A percentile compares a stretch with the other conserved stretches of the same genome.
These are phyloP conservation scores for Fusarium chuoi DNA, from an alignment of 2,329 filamentous ascomycete genomes.

Conservation along the genomic window DNA sequence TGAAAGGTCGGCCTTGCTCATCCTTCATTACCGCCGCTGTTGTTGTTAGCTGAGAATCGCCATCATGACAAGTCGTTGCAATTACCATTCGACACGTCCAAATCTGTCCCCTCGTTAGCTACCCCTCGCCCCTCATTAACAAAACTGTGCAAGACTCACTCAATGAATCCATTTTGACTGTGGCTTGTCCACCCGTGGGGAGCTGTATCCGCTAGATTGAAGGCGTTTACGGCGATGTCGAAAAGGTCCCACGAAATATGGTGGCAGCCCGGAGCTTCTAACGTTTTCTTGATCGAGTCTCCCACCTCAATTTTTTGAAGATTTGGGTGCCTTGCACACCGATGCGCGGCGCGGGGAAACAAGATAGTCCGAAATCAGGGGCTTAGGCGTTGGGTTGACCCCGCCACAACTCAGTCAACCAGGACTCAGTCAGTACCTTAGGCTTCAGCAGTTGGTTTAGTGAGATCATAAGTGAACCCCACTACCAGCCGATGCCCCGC, in stretches of 20 bases:
- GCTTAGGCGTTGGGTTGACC: neutral
- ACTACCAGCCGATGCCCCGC: constrained; percentile 38
- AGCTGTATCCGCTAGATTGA: constrained; percentile 42
- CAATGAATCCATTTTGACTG: constrained; percentile 51
- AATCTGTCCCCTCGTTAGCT: constrained; percentile 66
- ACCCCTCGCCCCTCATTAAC: constrained; percentile 41
- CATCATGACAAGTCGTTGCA: constrained; percentile 20
- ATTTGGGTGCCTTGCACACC: constrained; percentile 46
- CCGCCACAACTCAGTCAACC: neutral
- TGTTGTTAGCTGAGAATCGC: constrained; percentile 35
- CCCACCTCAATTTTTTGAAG: constrained; percentile 49
- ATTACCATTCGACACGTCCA: constrained; percentile 85
- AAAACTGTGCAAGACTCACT: constrained; percentile 49
- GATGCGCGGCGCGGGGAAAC: constrained; percentile 48
- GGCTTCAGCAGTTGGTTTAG: constrained; percentile 13
- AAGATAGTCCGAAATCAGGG: constrained; percentile 46
- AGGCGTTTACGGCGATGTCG: constrained; percentile 38
- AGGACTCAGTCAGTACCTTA: neutral
- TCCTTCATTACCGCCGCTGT: constrained; percentile 86
- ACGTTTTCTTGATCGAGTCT: constrained; percentile 41
- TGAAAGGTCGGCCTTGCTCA: constrained; percentile 96
- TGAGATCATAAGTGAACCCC: constrained; percentile 42
- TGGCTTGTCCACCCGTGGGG: constrained; percentile 40
- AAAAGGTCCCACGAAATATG: constrained; percentile 40
- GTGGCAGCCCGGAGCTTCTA: constrained; percentile 47